Evolutionary conservation across 495 filamentous ascomycete species (phyloP), one percentile per base, ranked within the genome.

Genomic region (Xylaria sp.): DNA sequence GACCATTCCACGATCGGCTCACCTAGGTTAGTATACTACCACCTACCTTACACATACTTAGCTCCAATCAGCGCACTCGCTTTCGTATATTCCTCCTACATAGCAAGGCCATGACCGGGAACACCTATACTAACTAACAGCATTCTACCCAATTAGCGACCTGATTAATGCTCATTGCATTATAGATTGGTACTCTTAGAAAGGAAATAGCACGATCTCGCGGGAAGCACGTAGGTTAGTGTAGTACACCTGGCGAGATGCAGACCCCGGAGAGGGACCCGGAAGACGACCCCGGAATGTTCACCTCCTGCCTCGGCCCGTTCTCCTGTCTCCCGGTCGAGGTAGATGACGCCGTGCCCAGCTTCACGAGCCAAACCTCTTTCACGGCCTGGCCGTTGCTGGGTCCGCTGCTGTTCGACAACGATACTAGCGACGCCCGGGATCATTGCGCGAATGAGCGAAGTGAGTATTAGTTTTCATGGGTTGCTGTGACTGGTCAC

Each of bases 321-420:
- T 50, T 74, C 50, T 67, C 73, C 0, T 61, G 73, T 65, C 21
- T 68, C 29, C 76, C 76, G 4, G 70, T 76, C 48, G 69, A 77
- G 19, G 74, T 77, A 21, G 61, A 41, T 9, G 61, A 48, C 8
- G 33, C 66, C 55, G 31, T 71, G 59, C 62, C 79, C 78, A 67
- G 78, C 77, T 62, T 43, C 61, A 55, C 72, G 21, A 83, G 89
- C 66, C 50, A 48, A 6, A 78, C 74, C 52, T 61, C 73, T 12
- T 93, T 99, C 78, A 88, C 88, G 74, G 80, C 90, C 12, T 87
- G 88, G 26, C 97, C 96, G 0, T 79, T 91, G 3, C 79, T 94
- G 44, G 93, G 92, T 7, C 88, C 93, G 0, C 85, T 98, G 19
- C 86, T 99, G 48, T 97, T 99, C 81, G 91, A 95, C 70, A 99